Evolutionary conservation across 2,329 filamentous ascomycete species (phyloP), one percentile per base, ranked within the genome.

Genomic region (Didymella lethalis): DNA sequence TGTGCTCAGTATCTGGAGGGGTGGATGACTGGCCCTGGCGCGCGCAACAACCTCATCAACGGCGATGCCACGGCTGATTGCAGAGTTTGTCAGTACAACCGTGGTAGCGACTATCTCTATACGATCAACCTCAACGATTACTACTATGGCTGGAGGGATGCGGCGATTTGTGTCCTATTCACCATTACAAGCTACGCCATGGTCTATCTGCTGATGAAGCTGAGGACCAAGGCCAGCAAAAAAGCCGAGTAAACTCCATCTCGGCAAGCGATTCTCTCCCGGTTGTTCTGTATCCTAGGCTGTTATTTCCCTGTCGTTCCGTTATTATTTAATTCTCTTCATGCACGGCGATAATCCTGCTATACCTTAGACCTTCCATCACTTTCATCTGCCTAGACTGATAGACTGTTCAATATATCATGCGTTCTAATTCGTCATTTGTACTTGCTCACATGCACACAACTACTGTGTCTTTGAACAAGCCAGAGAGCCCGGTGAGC

Each of bases 121-220:
- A 85, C 81, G 0, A 62, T 91, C 12, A 89, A 90, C 68, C 66
- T 91, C 7, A 79, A 80, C 1, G 80, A 86, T 4, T 86, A 89
- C 64, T 85, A 81, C 60, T 87, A 86, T 64, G 88, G 86, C 0
- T 91, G 89, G 89, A 81, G 89, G 48, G 82, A 91, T 73, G 85
- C 85, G 0, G 88, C 70, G 0, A 86, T 90, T 47, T 81, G 84
- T 2, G 83, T 83, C 1, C 75, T 86, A 5, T 88, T 88, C 63
- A 83, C 79, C 1, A 59, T 85, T 38, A 83, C 80, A 54, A 84
- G 81, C 1, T 89, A 89, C 60, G 77, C 72, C 2, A 53, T 83
- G 57, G 82, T 83, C 2, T 84, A 78, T 63, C 48, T 67, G 28
- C 64, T 78, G 32, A 80, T 79, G 77, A 79, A 79, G 70, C 45